These are phyloP conservation scores for Phyllosticta citribraziliensis DNA, from an alignment of 2,329 filamentous ascomycete species.

Conservation along the genomic window DNA sequence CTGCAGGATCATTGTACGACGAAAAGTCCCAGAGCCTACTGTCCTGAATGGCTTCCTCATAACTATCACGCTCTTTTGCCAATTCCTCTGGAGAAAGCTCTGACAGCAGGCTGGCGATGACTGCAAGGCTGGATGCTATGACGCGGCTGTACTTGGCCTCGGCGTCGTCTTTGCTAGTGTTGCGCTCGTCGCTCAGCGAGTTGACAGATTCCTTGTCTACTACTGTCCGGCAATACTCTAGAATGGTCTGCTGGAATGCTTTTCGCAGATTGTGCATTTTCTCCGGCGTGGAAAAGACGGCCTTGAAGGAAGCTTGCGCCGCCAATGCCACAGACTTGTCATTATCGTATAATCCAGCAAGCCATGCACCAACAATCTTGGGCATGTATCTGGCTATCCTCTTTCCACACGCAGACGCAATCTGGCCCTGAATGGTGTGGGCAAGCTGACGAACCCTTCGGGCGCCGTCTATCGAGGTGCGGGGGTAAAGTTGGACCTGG, in stretches of 20 bases:
- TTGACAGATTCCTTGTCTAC: constrained; percentile 66
- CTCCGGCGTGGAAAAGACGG: constrained; percentile 68
- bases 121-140: constrained; percentile 47
- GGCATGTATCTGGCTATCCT: constrained; percentile 73
- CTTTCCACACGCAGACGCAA: constrained; percentile 56
- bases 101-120: constrained; percentile 45
- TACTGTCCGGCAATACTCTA: constrained; percentile 73
- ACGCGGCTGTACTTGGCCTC: constrained; percentile 79
- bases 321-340: constrained; percentile 67
- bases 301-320: constrained; percentile 65
- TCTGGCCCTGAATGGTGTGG: constrained; percentile 60
- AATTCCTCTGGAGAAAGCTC: constrained; percentile 42
- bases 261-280: constrained; percentile 71
- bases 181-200: constrained; percentile 82
- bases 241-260: constrained; percentile 68
- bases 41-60: constrained; percentile 57
- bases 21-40: constrained; percentile 52
- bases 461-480: constrained; percentile 80
- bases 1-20: constrained; percentile 45
- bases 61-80: constrained; percentile 49
- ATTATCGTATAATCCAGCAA: constrained; percentile 78
- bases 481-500: constrained; percentile 77
- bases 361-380: constrained; percentile 76
- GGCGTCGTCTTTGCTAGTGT: constrained; percentile 73
- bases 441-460: constrained; percentile 80